Conservation (phyloP, 345 rosid genomes). For the Euphorbia tirucalli region DNA sequence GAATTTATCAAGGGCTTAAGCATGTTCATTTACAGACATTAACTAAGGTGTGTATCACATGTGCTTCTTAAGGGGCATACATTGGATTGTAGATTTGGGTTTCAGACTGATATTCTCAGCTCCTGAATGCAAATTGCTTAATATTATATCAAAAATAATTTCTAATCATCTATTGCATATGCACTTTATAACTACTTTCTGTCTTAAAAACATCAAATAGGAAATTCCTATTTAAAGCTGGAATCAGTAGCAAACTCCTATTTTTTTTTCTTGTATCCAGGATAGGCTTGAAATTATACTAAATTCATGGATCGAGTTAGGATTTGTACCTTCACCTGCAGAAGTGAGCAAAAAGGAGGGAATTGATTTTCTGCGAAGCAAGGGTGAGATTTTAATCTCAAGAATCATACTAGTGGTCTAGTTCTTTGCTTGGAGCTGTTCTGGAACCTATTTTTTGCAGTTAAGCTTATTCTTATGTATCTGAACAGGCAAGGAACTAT, state of each 20-base stretch:
- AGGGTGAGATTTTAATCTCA: conserved; percentile 36
- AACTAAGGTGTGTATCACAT: conserved; percentile 54
- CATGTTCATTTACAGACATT: conserved; percentile 80
- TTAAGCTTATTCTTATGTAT: conserved; percentile 13
- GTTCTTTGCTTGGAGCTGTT: conserved; percentile 5
- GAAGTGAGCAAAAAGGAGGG: conserved; percentile 75
- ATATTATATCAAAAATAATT: too few species aligned
- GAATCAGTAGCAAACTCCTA: conserved; percentile 3
- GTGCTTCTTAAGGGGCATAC: neutral
- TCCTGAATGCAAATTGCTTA: neutral
- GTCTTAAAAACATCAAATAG: too few species aligned
- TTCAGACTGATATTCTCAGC: neutral
- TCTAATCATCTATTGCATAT: too few species aligned
- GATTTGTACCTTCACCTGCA: conserved; percentile 66
- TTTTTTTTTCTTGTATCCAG: conserved; percentile 38
- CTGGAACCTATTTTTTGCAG: neutral
- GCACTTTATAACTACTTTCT: too few species aligned
- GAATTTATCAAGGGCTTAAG: conserved; percentile 82
- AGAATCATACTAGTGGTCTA: neutral
- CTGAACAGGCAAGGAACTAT: conserved; percentile 40
- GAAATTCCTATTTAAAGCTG: neutral
- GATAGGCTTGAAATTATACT: conserved; percentile 78
- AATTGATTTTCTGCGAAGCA: conserved; percentile 51
- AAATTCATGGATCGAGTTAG: conserved; percentile 56
- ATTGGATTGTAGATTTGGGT: neutral